A percentile compares a stretch with the other conserved stretches of the same genome.
Evolutionary conservation across 331 rosid species (phyloP).

Genomic region (Quercus lobata): DNA sequence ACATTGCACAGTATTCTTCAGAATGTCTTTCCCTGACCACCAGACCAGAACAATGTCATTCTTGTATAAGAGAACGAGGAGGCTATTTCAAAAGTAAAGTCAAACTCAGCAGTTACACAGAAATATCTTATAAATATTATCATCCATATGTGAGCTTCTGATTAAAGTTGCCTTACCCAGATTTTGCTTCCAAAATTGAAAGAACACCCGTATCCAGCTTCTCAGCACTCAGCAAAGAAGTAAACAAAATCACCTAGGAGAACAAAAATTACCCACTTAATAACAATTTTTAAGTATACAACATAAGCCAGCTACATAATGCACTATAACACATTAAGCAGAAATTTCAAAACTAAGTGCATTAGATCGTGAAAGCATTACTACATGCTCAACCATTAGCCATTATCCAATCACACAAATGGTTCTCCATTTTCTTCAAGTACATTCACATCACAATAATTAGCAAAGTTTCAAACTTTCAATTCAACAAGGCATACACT

Average conservation of each 20-base stretch:
- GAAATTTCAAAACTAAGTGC: background rate
- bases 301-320: background rate
- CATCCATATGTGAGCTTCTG: background rate
- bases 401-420: background rate
- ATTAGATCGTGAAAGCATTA: background rate
- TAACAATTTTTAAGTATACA: background rate
- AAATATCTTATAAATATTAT: background rate
- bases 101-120: background rate
- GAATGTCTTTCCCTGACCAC: conserved; percentile 57
- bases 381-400: background rate
- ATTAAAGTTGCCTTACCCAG: conserved; percentile 31
- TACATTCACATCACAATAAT: background rate
- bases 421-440: background rate
- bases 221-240: conserved; percentile 38
- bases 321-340: background rate
- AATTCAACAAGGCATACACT: background rate
- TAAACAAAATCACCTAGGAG: conserved; percentile 50
- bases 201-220: conserved; percentile 21
- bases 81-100: background rate
- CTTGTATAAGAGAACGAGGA: background rate
- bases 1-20: conserved; percentile 89
- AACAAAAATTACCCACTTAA: background rate
- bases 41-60: conserved; percentile 6
- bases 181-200: conserved; percentile 10
- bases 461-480: background rate